Evolutionary conservation across 805 yeast species (phyloP).

Genomic region (Metschnikowia sp.): DNA sequence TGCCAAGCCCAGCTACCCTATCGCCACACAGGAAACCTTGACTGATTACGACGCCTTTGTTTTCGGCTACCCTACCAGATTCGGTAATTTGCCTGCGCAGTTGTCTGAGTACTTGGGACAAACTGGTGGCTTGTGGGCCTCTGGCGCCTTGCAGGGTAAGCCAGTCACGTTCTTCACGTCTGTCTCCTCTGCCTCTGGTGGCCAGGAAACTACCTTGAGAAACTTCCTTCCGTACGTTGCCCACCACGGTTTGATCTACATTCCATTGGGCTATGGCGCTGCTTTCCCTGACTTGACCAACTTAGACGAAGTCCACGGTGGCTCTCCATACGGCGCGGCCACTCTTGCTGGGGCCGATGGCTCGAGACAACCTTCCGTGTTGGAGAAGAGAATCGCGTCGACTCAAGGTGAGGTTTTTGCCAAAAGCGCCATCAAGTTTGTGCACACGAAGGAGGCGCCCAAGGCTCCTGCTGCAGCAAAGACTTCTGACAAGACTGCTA

Average conservation of each 20-base stretch:
- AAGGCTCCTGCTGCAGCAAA: background rate
- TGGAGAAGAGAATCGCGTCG: conserved; percentile 61
- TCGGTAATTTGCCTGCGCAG: conserved; percentile 78
- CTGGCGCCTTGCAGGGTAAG: conserved; percentile 70
- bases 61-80: conserved; percentile 86
- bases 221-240: conserved; percentile 61
- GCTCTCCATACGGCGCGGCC: conserved; percentile 87
- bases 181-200: conserved; percentile 78
- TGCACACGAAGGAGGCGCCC: background rate
- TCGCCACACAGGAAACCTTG: conserved; percentile 58
- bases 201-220: conserved; percentile 70
- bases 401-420: conserved; percentile 66
- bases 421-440: conserved; percentile 26
- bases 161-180: conserved; percentile 70
- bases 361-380: conserved; percentile 59
- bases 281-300: conserved; percentile 52
- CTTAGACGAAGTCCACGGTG: conserved; percentile 69
- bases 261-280: conserved; percentile 72
- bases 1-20: conserved; percentile 55
- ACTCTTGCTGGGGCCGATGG: conserved; percentile 76
- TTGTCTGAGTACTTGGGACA: conserved; percentile 72
- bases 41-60: conserved; percentile 71
- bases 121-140: conserved; percentile 78
- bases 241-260: conserved; percentile 78
- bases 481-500: background rate